These are phyloP conservation scores for Cymodocea nodosa DNA, from an alignment of 116 monocot genomes.

Conservation along the genomic window DNA sequence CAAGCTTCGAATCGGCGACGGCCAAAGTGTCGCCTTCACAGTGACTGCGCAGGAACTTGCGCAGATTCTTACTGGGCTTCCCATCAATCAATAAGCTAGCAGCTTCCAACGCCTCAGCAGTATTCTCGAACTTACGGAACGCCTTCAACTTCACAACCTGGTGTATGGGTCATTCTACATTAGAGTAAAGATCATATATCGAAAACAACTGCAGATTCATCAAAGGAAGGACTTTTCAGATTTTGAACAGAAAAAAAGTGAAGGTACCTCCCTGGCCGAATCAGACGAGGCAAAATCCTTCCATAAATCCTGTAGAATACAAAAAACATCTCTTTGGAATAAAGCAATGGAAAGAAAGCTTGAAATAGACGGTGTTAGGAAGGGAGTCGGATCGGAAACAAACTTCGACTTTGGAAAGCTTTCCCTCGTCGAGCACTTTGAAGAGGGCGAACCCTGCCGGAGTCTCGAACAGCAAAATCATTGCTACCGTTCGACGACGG, in stretches of 20 bases:
- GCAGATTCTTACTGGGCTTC: constrained; percentile 76
- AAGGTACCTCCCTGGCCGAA: constrained; percentile 51
- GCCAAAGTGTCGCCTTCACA: constrained; percentile 77
- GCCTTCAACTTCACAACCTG: constrained; percentile 87
- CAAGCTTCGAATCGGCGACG: constrained; percentile 88
- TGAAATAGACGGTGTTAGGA: too few relatives aligned
- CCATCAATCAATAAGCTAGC: constrained; percentile 74
- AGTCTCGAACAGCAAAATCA: constrained; percentile 89
- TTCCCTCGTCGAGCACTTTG: constrained; percentile 90
- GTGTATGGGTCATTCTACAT: too few relatives aligned
- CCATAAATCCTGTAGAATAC: constrained; percentile 52
- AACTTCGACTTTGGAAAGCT: constrained; percentile 87
- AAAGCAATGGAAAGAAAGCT: not conserved
- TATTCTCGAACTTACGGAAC: constrained; percentile 94
- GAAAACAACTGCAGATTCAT: not conserved
- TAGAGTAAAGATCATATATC: too few relatives aligned
- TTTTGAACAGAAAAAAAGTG: not conserved
- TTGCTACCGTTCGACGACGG: not conserved
- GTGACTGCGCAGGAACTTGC: constrained; percentile 73
- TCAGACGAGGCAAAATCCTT: constrained; percentile 61
- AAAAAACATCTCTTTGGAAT: not conserved
- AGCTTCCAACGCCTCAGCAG: constrained; percentile 59
- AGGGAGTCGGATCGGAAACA: not conserved
- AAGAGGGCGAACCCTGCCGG: constrained; percentile 99
- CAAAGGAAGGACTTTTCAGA: too few relatives aligned